A percentile compares a stretch with the other conserved stretches of the same genome.
Evolutionary conservation across 2,329 filamentous ascomycete species (phyloP).

Genomic region (Fusarium verrucosum): DNA sequence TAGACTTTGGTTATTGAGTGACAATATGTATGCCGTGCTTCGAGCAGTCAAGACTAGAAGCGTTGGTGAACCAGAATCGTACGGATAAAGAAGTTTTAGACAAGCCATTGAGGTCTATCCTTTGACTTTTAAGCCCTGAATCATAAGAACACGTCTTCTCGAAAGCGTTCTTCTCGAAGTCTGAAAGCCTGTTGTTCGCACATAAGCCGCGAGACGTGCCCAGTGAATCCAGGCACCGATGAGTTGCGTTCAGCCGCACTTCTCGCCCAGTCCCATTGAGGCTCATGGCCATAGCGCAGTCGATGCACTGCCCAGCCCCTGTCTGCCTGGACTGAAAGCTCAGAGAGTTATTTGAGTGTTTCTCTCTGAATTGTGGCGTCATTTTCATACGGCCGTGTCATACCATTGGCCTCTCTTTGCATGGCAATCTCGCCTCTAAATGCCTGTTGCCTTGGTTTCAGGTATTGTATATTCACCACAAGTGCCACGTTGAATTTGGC

Average conservation of each 20-base stretch:
- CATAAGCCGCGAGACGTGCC: background rate
- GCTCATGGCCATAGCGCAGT: background rate
- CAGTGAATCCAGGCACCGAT: background rate
- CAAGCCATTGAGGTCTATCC: background rate
- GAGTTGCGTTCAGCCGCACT: background rate
- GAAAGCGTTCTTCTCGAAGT: too few species aligned
- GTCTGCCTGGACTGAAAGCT: background rate
- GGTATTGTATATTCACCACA: background rate
- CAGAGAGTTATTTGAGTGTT: background rate
- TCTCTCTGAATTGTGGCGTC: background rate
- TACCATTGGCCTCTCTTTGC: background rate
- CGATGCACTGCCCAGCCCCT: background rate
- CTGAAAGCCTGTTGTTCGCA: background rate
- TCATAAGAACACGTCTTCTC: too few species aligned
- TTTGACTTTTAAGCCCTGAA: background rate
- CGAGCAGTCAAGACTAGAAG: too few species aligned
- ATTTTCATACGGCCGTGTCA: background rate
- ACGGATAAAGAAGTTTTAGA: background rate
- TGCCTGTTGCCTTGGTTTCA: background rate
- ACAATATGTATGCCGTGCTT: too few species aligned
- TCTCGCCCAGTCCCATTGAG: background rate
- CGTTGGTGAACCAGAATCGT: background rate
- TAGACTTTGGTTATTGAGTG: too few species aligned
- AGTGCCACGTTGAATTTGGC: background rate
- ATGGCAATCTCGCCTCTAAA: background rate